These are phyloP conservation scores for Penicillium taxi DNA, from an alignment of 495 filamentous ascomycete species.

Conservation along the genomic window DNA sequence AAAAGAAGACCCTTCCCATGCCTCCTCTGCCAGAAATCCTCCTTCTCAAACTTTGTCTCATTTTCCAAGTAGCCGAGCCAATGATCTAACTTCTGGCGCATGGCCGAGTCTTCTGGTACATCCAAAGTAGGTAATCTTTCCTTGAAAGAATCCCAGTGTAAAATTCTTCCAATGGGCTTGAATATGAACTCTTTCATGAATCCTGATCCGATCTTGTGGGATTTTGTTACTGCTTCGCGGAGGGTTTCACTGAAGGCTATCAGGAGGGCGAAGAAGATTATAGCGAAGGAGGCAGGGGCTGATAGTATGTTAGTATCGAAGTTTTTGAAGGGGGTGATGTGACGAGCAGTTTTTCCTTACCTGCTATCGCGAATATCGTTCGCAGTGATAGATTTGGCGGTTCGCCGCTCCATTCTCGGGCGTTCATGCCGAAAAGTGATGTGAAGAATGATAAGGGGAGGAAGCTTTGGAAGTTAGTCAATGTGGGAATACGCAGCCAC, in stretches of 20 bases:
- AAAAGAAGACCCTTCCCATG: conserved; percentile 12
- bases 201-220: conserved; percentile 20
- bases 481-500: conserved; percentile 14
- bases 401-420: conserved; percentile 51
- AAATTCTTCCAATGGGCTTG: conserved; percentile 8
- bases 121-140: conserved; percentile 8
- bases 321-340: neutral
- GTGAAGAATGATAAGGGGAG: conserved; percentile 61
- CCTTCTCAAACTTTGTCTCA: conserved; percentile 18
- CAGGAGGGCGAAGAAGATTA: conserved; percentile 36
- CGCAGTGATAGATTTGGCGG: conserved; percentile 21
- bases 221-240: conserved; percentile 21
- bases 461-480: conserved; percentile 30
- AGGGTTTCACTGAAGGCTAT: conserved; percentile 37
- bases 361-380: conserved; percentile 31
- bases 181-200: conserved; percentile 22
- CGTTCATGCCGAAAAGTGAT: conserved; percentile 58
- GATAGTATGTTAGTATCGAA: conserved; percentile 8
- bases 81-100: conserved; percentile 20
- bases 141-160: conserved; percentile 12
- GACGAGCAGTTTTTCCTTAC: too few species aligned
- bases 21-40: conserved; percentile 30
- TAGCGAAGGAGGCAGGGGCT: conserved; percentile 33
- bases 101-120: conserved; percentile 15
- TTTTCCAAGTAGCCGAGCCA: conserved; percentile 23